A percentile compares a stretch with the other conserved stretches of the same genome.
Evolutionary conservation across 1,139 yeast species (phyloP).

Genomic region (Nakaseomyces uthaithaninus): DNA sequence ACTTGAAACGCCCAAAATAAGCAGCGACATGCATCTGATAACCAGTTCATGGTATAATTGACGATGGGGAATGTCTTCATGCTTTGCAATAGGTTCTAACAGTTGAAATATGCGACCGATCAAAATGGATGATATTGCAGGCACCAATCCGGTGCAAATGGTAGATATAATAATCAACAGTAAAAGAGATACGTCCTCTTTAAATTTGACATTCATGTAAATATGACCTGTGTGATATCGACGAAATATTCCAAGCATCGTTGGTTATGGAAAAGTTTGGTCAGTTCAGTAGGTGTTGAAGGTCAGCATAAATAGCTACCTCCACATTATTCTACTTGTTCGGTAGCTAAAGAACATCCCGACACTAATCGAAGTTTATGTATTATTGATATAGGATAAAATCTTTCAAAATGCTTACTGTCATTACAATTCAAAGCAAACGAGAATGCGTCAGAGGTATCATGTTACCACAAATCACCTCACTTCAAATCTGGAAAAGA

Average conservation of each 20-base stretch:
- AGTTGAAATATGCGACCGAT: slow-evolving; percentile 57
- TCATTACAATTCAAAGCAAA: no score
- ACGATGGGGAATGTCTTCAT: slow-evolving; percentile 17
- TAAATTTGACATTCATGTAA: slow-evolving; percentile 14
- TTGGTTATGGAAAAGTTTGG: no score
- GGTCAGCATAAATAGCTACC: no score
- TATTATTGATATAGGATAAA: no score
- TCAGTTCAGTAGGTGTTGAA: no score
- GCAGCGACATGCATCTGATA: slow-evolving; percentile 45
- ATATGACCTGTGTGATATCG: slow-evolving; percentile 2
- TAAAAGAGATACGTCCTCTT: slow-evolving; percentile 25
- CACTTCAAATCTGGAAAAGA: no score
- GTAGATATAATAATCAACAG: slow-evolving; percentile 28
- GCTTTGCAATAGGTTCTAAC: slow-evolving; percentile 35
- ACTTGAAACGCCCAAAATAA: slow-evolving; percentile 50
- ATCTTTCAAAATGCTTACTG: no score
- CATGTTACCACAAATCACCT: no score
- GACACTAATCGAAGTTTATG: no score
- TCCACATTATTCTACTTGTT: no score
- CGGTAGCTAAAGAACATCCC: no score
- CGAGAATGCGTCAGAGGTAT: no score
- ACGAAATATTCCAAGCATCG: not conserved
- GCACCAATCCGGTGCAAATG: slow-evolving; percentile 41
- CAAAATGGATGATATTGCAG: slow-evolving; percentile 57
- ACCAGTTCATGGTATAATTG: slow-evolving; percentile 41